Evolutionary conservation across 2,329 filamentous ascomycete genomes (phyloP).

Genomic region (Phaeoacremonium minimum): DNA sequence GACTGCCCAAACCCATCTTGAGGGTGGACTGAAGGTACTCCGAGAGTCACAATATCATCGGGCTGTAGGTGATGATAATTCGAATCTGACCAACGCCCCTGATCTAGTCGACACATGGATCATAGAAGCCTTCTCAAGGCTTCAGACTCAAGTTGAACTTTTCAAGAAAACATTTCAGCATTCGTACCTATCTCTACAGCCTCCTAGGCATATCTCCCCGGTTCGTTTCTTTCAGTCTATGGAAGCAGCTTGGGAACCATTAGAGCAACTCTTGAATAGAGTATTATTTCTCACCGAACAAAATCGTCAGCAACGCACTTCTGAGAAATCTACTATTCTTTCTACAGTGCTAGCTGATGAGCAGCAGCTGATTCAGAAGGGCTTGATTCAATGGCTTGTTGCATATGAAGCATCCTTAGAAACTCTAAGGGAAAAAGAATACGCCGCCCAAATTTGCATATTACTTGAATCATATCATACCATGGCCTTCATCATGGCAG

Average conservation of each 20-base stretch:
- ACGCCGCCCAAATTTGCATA: slow-evolving; percentile 5
- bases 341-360: neutral
- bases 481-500: slow-evolving; percentile 35
- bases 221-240: neutral
- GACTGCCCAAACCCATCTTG: slow-evolving; percentile 31
- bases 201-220: slow-evolving; percentile 1
- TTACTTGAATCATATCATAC: slow-evolving; percentile 31
- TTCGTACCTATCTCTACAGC: neutral
- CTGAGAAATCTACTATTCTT: neutral
- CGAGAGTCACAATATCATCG: slow-evolving; percentile 13
- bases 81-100: slow-evolving; percentile 4
- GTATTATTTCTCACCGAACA: neutral
- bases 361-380: neutral
- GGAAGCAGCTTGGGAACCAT: neutral
- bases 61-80: neutral
- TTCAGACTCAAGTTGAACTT: neutral
- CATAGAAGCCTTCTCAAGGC: neutral
- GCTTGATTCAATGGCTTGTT: neutral
- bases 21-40: slow-evolving; percentile 33
- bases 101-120: slow-evolving; percentile 8
- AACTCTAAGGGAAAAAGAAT: neutral
- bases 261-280: neutral
- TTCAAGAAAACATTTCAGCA: neutral
- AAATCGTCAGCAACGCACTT: neutral
- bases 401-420: neutral